Base-by-base conservation (phyloP, 306 rosid genomes). In the Mimosa pudica region DNA sequence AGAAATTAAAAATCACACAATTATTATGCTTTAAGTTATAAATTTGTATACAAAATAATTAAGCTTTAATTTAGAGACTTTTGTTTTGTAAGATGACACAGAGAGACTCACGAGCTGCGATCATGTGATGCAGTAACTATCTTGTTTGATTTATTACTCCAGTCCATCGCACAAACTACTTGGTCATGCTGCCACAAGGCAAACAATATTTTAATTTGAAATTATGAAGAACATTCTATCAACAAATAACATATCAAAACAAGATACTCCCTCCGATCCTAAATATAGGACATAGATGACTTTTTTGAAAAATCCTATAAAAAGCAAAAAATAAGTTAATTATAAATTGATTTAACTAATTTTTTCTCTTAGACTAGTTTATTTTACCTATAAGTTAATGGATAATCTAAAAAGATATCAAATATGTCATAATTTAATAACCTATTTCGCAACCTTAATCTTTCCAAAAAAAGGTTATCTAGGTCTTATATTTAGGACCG, bases 51-150 rank as follows among this genome's bases (percentile, higher is more conserved):
- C 11, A 0, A 61, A n/a, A 0, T 46, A 65, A 65, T 65, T 6
- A 33, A 35, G 45, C 46, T 17, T 65, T 24, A 24, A 24, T 24
- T 24, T 35, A 11, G 42, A 36, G 46, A 61, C 68, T 61, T 44
- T 69, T 18, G 72, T 72, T 73, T 79, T 81, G 76, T 55, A 75
- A 38, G 70, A 85, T 66, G 51, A 70, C 62, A 78, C 24, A 74
- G 80, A 68, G 79, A 68, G 72, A 95, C 98, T 95, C 79, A 95
- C 98, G 99, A 95, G 89, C 91, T 93, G 46, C 98, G 93, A 89
- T 93, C 99, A 82, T 91, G 98, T 76, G 98, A 96, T 70, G 97
- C 94, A 44, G 97, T 93, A 72, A 96, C 99, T 62, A 96, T 96
- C 85, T 70, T 91, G 89, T 96, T 96, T 72, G 97, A 88, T 77